Evolutionary conservation across 192 early-diverging fungal genomes (phyloP).

Genomic region (Geranomyces michiganensis): DNA sequence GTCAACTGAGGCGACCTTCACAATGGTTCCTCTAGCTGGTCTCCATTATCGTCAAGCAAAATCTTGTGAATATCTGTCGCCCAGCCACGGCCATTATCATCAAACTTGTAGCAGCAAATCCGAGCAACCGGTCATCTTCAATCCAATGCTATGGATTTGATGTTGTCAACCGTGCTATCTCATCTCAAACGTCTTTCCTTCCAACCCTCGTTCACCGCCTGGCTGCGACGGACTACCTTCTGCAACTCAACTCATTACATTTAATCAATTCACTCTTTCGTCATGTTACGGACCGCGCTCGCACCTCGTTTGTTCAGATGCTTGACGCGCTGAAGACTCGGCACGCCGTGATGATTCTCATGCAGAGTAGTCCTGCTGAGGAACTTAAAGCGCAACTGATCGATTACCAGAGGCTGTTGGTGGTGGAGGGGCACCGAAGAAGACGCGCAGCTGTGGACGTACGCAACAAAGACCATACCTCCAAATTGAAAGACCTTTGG

Average conservation of each 20-base stretch:
- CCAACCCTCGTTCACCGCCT: constrained; percentile 63
- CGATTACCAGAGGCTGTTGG: constrained; percentile 67
- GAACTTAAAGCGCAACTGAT: constrained; percentile 63
- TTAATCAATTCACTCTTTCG: constrained; percentile 67
- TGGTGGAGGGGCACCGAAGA: constrained; percentile 57
- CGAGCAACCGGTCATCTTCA: constrained; percentile 33
- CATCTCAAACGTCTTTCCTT: constrained; percentile 47
- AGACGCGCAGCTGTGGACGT: constrained; percentile 53
- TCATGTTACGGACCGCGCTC: constrained; percentile 59
- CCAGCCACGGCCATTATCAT: constrained; percentile 73
- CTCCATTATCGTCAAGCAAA: constrained; percentile 63
- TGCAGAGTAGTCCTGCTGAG: constrained; percentile 54
- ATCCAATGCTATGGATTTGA: constrained; percentile 56
- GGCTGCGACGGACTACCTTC: constrained; percentile 58
- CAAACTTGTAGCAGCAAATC: constrained; percentile 56
- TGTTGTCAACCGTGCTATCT: constrained; percentile 55
- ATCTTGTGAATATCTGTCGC: constrained; percentile 69
- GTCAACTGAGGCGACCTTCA: background rate
- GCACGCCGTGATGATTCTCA: constrained; percentile 52
- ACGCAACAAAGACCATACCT: constrained; percentile 55
- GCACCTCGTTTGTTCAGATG: constrained; percentile 48
- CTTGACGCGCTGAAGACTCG: constrained; percentile 57
- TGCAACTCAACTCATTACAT: constrained; percentile 66
- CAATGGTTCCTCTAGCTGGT: constrained; percentile 40
- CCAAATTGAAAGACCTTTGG: constrained; percentile 61